Base-by-base conservation (phyloP, 2,329 filamentous ascomycete species). In the Phialophora verrucosa region DNA sequence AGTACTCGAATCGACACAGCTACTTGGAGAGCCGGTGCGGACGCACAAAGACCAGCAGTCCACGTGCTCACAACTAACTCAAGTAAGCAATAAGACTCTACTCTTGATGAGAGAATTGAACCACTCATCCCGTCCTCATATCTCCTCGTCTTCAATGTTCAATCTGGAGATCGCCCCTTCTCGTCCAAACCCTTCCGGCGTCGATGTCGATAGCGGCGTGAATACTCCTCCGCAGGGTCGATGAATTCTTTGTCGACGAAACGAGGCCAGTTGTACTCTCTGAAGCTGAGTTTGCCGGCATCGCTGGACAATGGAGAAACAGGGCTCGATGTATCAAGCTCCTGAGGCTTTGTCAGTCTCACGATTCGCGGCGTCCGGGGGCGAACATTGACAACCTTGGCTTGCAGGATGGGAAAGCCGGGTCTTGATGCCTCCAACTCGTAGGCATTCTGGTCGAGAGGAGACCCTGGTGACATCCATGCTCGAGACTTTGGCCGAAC, bases 191-290 rank as follows among this genome's bases (percentile, higher is more conserved):
- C n/a, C 31, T 59, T 55, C 2, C 65, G 62, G 57, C 65, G 60
- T 23, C 68, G 68, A 51, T 63, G 50, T 49, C 68, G 68, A 31
- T 64, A 70, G 4, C 47, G 31, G 23, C 63, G 62, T 51, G 62
- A 65, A 50, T 70, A 47, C 31, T 66, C 65, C 6, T 68, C 63
- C 29, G 68, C 68, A 10, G 68, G 68, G 42, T 70, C 68, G 44
- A 60, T 32, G 31, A 44, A 65, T 7, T 64, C 55, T 23, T 55
- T 35, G 25, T 67, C 65, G 42, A 59, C 62, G 20, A 70, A 70
- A 23, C 65, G 59, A 35, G 65, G 65, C 68, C 68, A 70, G 49
- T 65, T 65, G 51, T 68, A 68, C 50, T 68, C 66, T 17, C 51
- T 54, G 35, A 47, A 55, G 27, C 35, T 58, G 27, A 66, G 47